Evolutionary conservation across 148 eudicot species (phyloP), one percentile per base, ranked within the genome.

Genomic region (Nepenthes gracilis): DNA sequence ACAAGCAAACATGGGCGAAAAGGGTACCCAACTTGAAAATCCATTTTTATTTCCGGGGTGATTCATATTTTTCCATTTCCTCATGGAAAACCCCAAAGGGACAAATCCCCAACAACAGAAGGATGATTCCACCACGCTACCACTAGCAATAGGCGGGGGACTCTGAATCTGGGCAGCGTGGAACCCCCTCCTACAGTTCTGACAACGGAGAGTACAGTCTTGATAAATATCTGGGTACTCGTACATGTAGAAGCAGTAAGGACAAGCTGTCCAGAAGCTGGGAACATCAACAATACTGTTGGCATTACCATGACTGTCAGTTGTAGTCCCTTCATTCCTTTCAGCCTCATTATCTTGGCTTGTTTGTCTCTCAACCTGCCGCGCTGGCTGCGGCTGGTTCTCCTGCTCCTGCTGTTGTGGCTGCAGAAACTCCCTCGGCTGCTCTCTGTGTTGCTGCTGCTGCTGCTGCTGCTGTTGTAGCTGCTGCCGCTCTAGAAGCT

Each of bases 191-290:
- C 74, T 62, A 67, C 99, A 93, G 56, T 81, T 84, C 75, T 79
- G 79, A 40, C 99, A 93, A 59, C 82, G 70, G 40, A 93, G 34
- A 33, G 86, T 80, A 64, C 91, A 85, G 0, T 80, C 85, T 12
- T 68, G 73, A 50, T 81, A 93, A 43, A 51, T 61, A 54, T 70
- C 71, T 4, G 84, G 74, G 53, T 78, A 93, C 74, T 93, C 88
- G 37, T 73, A 93, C 53, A 88, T 15, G 32, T 80, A 73, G 55
- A 80, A 86, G 49, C 98, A 93, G 64, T 93, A 93, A 5, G 98
- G 98, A 47, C 98, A 93, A 2, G 85, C 77, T 0, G 98, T 93
- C 98, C 98, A 93, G 36, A 88, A 83, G 49, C 61, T 84, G 14
- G 1, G 72, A 14, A 6, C 10, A 55, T 0, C 59, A 2, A 36